A percentile compares a stretch with the other conserved stretches of the same genome.
These are phyloP conservation scores for Silene latifolia DNA, from an alignment of 148 eudicot genomes.

Conservation along the genomic window DNA sequence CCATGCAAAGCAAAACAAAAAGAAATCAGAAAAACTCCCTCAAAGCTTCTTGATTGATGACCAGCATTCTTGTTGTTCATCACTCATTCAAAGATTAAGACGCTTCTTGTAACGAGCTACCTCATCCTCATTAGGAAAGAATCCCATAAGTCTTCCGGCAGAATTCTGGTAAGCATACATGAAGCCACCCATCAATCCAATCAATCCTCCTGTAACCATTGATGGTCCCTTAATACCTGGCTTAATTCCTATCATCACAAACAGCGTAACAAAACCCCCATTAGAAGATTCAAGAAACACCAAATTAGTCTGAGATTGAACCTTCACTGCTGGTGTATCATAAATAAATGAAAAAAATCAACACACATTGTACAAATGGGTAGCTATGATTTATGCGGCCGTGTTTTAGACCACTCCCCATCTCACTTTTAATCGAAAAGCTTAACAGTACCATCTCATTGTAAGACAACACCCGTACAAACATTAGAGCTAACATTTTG, in stretches of 20 bases:
- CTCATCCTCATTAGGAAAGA: constrained; percentile 91
- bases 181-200: constrained; percentile 87
- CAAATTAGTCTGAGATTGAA: background rate
- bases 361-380: background rate
- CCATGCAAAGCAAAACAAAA: background rate
- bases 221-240: constrained; percentile 88
- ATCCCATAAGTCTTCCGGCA: constrained; percentile 93
- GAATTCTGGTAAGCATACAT: constrained; percentile 97
- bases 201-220: constrained; percentile 93
- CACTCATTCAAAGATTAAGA: constrained; percentile 18
- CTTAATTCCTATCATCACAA: constrained; percentile 55
- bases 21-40: background rate
- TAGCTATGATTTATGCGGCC: no score
- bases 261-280: background rate
- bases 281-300: background rate
- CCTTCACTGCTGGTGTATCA: background rate
- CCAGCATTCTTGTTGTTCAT: background rate
- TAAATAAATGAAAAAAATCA: no score
- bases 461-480: background rate
- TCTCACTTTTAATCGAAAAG: background rate
- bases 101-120: constrained; percentile 66
- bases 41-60: background rate
- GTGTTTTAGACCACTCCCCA: background rate
- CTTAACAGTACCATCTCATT: background rate
- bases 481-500: no score